Percentiles rank a stretch among this genome's conserved stretches.
Evolutionary conservation across 2,329 filamentous ascomycete genomes (phyloP).

Genomic region (Xylariaceae sp.): DNA sequence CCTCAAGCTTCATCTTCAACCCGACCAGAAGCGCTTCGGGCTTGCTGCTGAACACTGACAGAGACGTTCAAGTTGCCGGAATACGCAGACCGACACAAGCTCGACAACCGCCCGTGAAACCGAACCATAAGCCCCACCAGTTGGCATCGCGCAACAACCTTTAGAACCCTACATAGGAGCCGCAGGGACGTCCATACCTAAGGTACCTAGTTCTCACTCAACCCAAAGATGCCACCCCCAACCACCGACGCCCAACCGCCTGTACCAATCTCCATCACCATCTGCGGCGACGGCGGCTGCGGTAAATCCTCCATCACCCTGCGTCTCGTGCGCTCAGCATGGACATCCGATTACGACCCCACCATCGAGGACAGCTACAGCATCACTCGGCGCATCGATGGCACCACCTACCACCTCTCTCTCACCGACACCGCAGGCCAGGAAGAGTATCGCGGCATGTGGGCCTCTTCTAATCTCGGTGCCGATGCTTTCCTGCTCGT

Average conservation of each 20-base stretch:
- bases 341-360: slow-evolving; percentile 80
- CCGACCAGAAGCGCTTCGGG: too few relatives aligned
- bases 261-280: slow-evolving; percentile 69
- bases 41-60: too few relatives aligned
- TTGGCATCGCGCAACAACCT: too few relatives aligned
- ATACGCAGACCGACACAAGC: too few relatives aligned
- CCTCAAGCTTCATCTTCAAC: too few relatives aligned
- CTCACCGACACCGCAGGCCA: slow-evolving; percentile 86
- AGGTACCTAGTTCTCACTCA: too few relatives aligned
- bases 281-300: slow-evolving; percentile 82
- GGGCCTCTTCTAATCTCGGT: slow-evolving; percentile 74
- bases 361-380: slow-evolving; percentile 84
- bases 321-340: slow-evolving; percentile 76
- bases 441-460: slow-evolving; percentile 85
- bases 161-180: too few relatives aligned
- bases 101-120: too few relatives aligned
- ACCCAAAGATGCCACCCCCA: neutral
- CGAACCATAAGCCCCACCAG: too few relatives aligned
- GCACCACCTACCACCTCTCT: slow-evolving; percentile 73
- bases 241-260: slow-evolving; percentile 35
- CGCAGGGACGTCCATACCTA: too few relatives aligned
- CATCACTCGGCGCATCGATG: slow-evolving; percentile 76
- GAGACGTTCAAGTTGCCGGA: too few relatives aligned
- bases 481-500: slow-evolving; percentile 83
- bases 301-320: slow-evolving; percentile 84